Base-by-base conservation (phyloP, 805 yeast genomes). In the Wickerhamiella allomyrinae region DNA sequence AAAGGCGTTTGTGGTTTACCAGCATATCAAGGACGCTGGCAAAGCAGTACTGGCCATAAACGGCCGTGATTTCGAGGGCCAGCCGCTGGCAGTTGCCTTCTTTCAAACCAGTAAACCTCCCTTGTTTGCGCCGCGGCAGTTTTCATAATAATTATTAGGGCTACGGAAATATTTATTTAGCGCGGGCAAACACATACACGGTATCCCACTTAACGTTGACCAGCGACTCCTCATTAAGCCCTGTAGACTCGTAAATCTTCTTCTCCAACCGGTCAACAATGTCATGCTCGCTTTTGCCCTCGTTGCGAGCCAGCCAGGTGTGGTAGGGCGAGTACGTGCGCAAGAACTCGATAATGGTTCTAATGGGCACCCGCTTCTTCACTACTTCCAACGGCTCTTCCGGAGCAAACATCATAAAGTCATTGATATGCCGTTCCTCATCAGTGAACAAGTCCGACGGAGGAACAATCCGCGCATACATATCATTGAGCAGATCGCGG, bases 251-350 rank as follows among this genome's bases (percentile, higher is more conserved):
- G 40, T 65, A 62, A 46, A 77, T 53, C 45, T 69, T 73, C n/a
- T 63, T 61, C 15, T 69, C 57, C 44, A 71, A 65, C 25, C 56
- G 49, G 29, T 73, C 77, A 1, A 70, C 68, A 19, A 76, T 60
- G 50, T 75, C 78, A 8, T 53, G 55, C n/a, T n/a, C n/a, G n/a
- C n/a, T n/a, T 17, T 27, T 5, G 17, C 8, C 31, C 31, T 7
- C 5, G 27, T 57, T 61, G 17, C 11, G 10, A 14, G 55, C 69
- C 59, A 69, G 45, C 84, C 85, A 57, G 58, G 73, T 64, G 57
- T 78, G 84, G 56, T 71, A 74, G 2, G 81, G 71, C 53, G 93
- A 80, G 69, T 76, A 79, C 0, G 94, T 81, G 2, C 64, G 56
- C 48, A 69, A 76, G 7, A 67, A 74, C 3, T 50, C 56, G 20